Evolutionary conservation across 1,284 basidiomycete species (phyloP), one percentile per base, ranked within the genome.

Genomic region (Baeospora myosura): DNA sequence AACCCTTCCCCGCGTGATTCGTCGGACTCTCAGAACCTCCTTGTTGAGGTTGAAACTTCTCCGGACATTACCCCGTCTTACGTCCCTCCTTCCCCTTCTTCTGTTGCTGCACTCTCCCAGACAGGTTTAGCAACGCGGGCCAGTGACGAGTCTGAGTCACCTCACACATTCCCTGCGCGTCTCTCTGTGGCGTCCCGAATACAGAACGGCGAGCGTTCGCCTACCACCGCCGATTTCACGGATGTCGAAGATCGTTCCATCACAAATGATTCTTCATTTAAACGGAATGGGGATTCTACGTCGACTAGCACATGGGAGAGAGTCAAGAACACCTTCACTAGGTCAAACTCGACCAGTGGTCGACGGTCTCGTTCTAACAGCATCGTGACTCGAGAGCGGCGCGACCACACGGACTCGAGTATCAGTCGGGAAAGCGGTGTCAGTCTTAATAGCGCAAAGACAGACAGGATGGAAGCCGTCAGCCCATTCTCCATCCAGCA

Each of bases 311-410:
- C 76, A 34, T 87, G 83, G 84, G 75, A 81, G 47, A 83, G 76
- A 53, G 65, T 83, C 44, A 79, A 79, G 55, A 71, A 62, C 47
- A 69, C 75, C 1, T 73, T 83, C 52, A 70, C 72, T 21, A 69
- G 82, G 44, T 76, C 75, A 30, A 72, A 68, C 16, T 83, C 83
- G 34, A 73, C 67, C 42, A 69, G 62, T 41, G 85, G 85, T 5
- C 73, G 84, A 47, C 76, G 86, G 35, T 88, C 85, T 40, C 76
- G 85, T 26, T 78, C 82, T 30, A 87, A 87, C 53, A 87, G 83
- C 53, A 71, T 85, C 43, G 71, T 71, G 34, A 72, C 72, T 31
- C 74, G 81, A 33, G 78, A 83, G 34, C 64, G 73, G 48, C 70
- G 76, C 30, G 76, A 79, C 55, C 69, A 80, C 46, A 79, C 77